These are phyloP conservation scores for Geotrichum macrosporum DNA, from an alignment of 1,139 yeast genomes.

Conservation along the genomic window DNA sequence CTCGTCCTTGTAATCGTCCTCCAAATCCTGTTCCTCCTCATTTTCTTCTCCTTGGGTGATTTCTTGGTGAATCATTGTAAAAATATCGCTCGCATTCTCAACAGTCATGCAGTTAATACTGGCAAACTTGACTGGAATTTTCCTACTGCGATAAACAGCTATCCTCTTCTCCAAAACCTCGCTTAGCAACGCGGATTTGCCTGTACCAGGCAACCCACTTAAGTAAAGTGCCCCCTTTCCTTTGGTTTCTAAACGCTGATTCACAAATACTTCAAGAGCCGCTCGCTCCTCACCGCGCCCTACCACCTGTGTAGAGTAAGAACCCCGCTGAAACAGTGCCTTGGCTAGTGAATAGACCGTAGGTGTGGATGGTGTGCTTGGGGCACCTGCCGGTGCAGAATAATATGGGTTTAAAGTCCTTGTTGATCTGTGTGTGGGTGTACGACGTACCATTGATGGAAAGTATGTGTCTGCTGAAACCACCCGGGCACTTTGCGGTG, in stretches of 20 bases:
- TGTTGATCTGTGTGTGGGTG: conserved; percentile 11
- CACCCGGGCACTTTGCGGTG: conserved; percentile 13
- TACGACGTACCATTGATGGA: conserved; percentile 1
- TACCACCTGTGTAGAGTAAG: conserved; percentile 32
- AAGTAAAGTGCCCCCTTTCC: conserved; percentile 65
- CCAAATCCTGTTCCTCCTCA: background rate
- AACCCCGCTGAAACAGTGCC: conserved; percentile 56
- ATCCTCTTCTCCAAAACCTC: conserved; percentile 38
- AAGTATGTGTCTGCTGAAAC: conserved; percentile 9
- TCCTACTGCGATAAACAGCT: conserved; percentile 23
- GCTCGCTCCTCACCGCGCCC: conserved; percentile 63
- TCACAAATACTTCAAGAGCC: conserved; percentile 48
- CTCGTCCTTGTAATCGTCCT: conserved; percentile 10
- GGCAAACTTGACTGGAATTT: conserved; percentile 39
- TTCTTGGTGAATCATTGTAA: conserved; percentile 48
- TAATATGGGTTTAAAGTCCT: conserved; percentile 13
- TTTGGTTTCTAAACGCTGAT: conserved; percentile 40
- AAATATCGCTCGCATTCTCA: conserved; percentile 54
- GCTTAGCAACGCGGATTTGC: conserved; percentile 84
- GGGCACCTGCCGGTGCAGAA: conserved; percentile 10
- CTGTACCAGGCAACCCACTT: conserved; percentile 98
- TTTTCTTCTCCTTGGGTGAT: conserved; percentile 31
- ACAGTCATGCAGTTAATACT: conserved; percentile 77
- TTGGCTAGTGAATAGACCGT: conserved; percentile 48
- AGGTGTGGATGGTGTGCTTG: conserved; percentile 15